Base-by-base conservation (phyloP, 331 rosid species). In the Phaseolus coccineus region DNA sequence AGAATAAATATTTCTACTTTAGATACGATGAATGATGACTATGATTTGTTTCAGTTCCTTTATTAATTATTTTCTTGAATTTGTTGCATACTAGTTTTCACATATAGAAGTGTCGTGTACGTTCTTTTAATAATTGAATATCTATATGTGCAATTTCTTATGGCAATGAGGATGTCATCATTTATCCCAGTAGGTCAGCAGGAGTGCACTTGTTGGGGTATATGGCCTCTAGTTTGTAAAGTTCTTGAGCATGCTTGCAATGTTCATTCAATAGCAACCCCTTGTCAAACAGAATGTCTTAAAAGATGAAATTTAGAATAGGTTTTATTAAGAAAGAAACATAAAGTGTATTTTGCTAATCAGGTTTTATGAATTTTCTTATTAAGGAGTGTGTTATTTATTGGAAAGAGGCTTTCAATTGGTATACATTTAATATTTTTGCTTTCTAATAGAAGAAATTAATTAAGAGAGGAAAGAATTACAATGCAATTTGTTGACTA, bases 191-290 rank as follows among this genome's bases (percentile, higher is more conserved):
- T 68, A 64, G 63, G 56, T 9, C 33, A 2, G 14, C 65, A 35
- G 62, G 19, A 42, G 62, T 51, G 39, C 56, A 27, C 35, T 79
- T 57, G 77, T 39, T 81, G 47, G 66, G 51, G 81, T 37, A 24
- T 55, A 74, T 35, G 52, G 84, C 52, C 69, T 53, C 86, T 35
- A 33, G 35, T 35, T 58, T 68, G 31, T 8, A 47, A 76, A 77
- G 81, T 80, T 71, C 55, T 75, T 68, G 15, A 68, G 83, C 67
- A 51, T 63, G 79, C 68, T 63, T 81, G 44, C 52, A n/a, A 14
- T 69, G 30, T 67, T 37, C 64, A 27, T 59, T 9, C 33, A 33
- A 47, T 53, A 44, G 58, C 24, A 69, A 28, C 65, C 33, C 74
- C 71, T 51, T 74, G 65, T 77, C 5, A 61, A 58, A 69, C 42